Evolutionary conservation across 257 asterid genomes (phyloP), one percentile per base, ranked within the genome.

Genomic region (Hygrophila difformis): DNA sequence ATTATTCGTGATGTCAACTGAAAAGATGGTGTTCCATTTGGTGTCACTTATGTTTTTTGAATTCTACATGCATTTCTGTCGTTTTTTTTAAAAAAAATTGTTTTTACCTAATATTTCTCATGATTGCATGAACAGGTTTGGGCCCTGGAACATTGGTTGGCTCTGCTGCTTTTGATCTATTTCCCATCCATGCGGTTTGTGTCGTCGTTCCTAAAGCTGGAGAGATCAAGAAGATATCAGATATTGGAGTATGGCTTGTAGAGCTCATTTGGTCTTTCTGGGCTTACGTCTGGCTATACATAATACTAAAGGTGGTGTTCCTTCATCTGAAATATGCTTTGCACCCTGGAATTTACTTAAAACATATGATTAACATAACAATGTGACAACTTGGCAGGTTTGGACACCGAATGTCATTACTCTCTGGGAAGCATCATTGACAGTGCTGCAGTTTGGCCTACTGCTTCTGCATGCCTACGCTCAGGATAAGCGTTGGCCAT

Each of bases 91-190:
- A 26, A 26, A 26, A 26, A n/a, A n/a, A n/a, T 1, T 26, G 31
- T 3, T 26, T 26, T 8, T 26, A 33, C 10, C 10, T 33, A 33
- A 33, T 10, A 33, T 52, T 44, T 34, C 23, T 35, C 38, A 12
- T 35, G 53, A 15, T 51, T 50, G 47, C 26, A 21, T 48, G 16
- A 23, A 58, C 69, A 89, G 97, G 97, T 67, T 64, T 89, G 60
- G 97, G 97, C 51, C 97, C 97, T 17, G 97, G 96, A 46, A 89
- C 97, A 18, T 93, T 89, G 28, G 93, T 89, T 58, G 97, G 96
- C 46, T 89, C 97, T 12, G 97, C 97, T 64, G 97, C 97, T 14
- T 89, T 89, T 40, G 97, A 89, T 78, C 71, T 89, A 14, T 89
- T 89, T 66, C 97, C 97, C 12, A 89, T 89, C 58, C 97, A 89